Base-by-base conservation (phyloP, 768 basidiomycete genomes). In the Strobilomyces dryophilus region DNA sequence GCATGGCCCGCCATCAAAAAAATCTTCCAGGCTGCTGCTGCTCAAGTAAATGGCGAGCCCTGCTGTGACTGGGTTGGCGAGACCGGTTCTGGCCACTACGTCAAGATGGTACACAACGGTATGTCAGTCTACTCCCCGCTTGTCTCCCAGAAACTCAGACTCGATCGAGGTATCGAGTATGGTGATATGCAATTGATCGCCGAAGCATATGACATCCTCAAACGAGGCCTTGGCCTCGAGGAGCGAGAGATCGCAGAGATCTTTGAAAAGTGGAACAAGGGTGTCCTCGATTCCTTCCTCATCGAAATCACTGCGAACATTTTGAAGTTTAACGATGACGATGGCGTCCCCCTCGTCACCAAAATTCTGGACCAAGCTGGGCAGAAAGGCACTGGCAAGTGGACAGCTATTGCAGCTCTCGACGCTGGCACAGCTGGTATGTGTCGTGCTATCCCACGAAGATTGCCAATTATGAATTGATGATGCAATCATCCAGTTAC, bases 1-100 rank as follows among this genome's bases (percentile, higher is more conserved):
- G 97, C 97, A 31, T 99, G 97, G 97, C 92, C 93, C 24, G 79
- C 81, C 61, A 98, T 99, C 76, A 95, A 98, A 80, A 82, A 92
- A 57, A 98, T 99, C 66, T 99, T 99, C 87, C 97, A 99, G 76
- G 91, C 91, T 72, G 89, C 95, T 47, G 84, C 97, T 58, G 97
- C 97, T 54, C 93, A 98, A 70, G 91, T 88, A 57, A 79, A 92
- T 50, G 93, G 93, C 57, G 91, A 92, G 62, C 97, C 97, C 31
- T 99, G 97, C 79, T 98, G 95, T 71, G 97, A 99, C 76, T 99
- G 97, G 97, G 95, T 99, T 63, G 97, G 97, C 43, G 90, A 95
- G 74, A 87, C 85, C 56, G 97, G 94, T 54, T 79, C 91, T 45
- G 95, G 93, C 29, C 95, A 98, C 79, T 99, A 98, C 73, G 95